Evolutionary conservation across 2,329 filamentous ascomycete genomes (phyloP), one percentile per base, ranked within the genome.

Genomic region (Neophaeococcomyces aloes): DNA sequence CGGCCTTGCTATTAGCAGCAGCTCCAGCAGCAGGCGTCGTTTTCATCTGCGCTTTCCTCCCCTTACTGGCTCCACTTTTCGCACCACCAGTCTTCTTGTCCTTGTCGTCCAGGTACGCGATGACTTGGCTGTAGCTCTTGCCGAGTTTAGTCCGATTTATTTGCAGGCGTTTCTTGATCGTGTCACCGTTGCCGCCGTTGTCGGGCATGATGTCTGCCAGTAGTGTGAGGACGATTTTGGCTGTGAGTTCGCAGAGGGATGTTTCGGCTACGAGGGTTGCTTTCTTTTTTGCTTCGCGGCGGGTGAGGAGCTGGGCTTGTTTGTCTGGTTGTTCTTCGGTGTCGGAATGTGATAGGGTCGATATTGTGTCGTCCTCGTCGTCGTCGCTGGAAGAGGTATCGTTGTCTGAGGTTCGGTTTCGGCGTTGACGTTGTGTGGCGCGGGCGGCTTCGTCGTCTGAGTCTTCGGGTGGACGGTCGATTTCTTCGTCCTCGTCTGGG

Each of bases 141-240:
- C 91, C 91, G 2, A 98, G 72, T 57, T 78, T 79, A n/a, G 68
- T 69, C 58, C 82, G 82, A 64, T 98, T 95, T 52, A 85, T 74
- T 55, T 82, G 72, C 17, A 98, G 69, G 15, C 87, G 75, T 55
- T 78, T 76, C 50, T 76, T 75, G 29, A 94, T n/a, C n/a, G n/a
- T n/a, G n/a, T n/a, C 71, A 76, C 77, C 23, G 77, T 79, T 7
- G 73, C 73, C 75, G 66, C n/a, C n/a, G n/a, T n/a, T n/a, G n/a
- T 8, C 73, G 65, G 5, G 76, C 39, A 95, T 69, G 31, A 87
- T 78, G 42, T 78, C 79, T 15, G 80, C 85, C 7, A 83, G 70
- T 17, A 94, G 79, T 10, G 81, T 83, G 32, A 94, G 75, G 29
- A 95, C 83, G 33, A 94, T 76, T 59, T 91, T 93, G 49, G 79